Evolutionary conservation across 768 basidiomycete genomes (phyloP), one percentile per base, ranked within the genome.

Genomic region (Strobilomyces confusus): DNA sequence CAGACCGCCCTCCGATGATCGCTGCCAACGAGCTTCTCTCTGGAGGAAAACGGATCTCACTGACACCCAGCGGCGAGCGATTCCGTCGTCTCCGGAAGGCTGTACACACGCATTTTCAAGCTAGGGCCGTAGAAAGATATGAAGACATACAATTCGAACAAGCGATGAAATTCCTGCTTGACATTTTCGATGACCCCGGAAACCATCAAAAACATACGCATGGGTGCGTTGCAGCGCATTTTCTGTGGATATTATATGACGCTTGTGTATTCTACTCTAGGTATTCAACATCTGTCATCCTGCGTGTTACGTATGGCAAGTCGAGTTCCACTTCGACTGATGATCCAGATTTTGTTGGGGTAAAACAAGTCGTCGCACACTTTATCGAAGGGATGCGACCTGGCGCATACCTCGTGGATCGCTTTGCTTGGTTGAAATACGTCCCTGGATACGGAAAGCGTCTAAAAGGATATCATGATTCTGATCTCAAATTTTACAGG

Each of bases 401-500:
- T 6, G 70, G 68, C 13, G 64, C 62, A 17, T 70, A 66, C 46
- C 63, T 70, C 4, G 71, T 76, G 1, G 73, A 77, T 53, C 63
- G 57, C 2, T 63, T 69, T 26, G 69, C 73, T 2, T 58, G 70
- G 55, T 56, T 75, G 3, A 62, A 62, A 56, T 77, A 79, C 58
- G 58, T 87, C 25, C 85, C 86, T 0, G 81, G 81, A 22, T 85
- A 86, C 58, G 73, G 81, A 13, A 72, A 74, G 9, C 77, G 79
- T 47, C 72, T 88, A 1, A 73, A 73, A 48, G 65, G 71, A 0
- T 80, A 79, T 20, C 78, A 86, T 55, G 58, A 64, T 1, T 77
- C 77, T 34, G 83, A 85, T 56, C 67, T 81, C 1, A 60, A 53
- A 0, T 64, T 84, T 15, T 86, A 84, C 68, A 78, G 72, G 42